A percentile compares a stretch with the other conserved stretches of the same genome.
These are phyloP conservation scores for Phyllosticta citriasiana DNA, from an alignment of 2,329 filamentous ascomycete species.

Conservation along the genomic window DNA sequence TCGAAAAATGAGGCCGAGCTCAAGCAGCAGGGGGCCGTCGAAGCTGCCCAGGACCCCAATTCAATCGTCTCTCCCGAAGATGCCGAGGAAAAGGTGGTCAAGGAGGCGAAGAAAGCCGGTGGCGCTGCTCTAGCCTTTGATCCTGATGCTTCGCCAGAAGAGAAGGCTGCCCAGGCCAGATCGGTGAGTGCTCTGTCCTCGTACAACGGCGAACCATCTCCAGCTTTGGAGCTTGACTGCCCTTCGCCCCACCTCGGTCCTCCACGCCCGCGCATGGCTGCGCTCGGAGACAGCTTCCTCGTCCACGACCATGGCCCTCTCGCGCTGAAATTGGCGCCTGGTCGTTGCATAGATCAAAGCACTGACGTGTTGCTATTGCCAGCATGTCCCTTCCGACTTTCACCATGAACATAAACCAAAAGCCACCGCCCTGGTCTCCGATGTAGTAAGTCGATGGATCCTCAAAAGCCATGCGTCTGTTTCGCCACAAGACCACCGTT, in stretches of 20 bases:
- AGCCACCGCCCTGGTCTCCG: conserved; percentile 63
- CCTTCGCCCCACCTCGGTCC: background rate
- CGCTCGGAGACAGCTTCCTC: background rate
- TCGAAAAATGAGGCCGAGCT: conserved; percentile 45
- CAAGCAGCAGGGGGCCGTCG: conserved; percentile 70
- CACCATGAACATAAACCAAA: conserved; percentile 52
- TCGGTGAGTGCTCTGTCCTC: conserved; percentile 48
- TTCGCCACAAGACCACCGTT: conserved; percentile 5
- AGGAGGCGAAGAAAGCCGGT: conserved; percentile 70
- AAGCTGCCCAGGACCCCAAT: conserved; percentile 64
- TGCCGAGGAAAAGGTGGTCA: conserved; percentile 62
- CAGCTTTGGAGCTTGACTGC: background rate
- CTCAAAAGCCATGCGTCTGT: conserved; percentile 3
- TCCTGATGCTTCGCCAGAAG: conserved; percentile 68
- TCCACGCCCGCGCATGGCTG: background rate
- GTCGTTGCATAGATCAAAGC: background rate
- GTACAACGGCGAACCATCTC: background rate
- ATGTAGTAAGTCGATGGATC: conserved; percentile 44
- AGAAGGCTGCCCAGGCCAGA: conserved; percentile 73
- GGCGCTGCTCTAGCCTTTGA: conserved; percentile 77
- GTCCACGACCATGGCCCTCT: background rate
- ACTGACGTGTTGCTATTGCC: conserved; percentile 9
- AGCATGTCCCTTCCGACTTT: conserved; percentile 57
- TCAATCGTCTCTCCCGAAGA: conserved; percentile 57
- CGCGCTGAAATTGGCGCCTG: background rate